Evolutionary conservation across 805 yeast genomes (phyloP), one percentile per base, ranked within the genome.

Genomic region (Metschnikowia borealis): DNA sequence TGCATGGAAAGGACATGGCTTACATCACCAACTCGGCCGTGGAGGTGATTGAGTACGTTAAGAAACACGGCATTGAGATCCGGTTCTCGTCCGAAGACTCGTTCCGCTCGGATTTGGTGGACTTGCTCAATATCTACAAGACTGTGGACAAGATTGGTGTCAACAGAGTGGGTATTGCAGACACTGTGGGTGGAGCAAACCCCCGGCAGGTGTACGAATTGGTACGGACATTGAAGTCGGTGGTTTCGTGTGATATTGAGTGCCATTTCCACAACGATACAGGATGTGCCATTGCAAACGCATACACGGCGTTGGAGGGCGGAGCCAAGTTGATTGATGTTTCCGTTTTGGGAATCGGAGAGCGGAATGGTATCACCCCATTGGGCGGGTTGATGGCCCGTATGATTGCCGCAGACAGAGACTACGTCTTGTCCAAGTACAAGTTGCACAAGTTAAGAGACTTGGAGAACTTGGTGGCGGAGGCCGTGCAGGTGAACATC

Each of bases 261-360:
- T 89, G 97, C 70, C 99, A 92, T 71, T 94, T 92, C 88, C 99
- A 92, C 77, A 89, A 92, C 70, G 99, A 92, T 71, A 92, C 99
- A 33, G 99, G 99, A 56, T 94, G 98, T 78, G 97, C 99, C 58
- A 89, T 92, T 74, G 97, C 97, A 54, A 92, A 92, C 69, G 97
- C 99, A 33, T 94, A 94, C 81, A 89, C 97, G 51, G 98, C 98
- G 13, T 79, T 92, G 63, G 99, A 92, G 74, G 99, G 90, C 49
- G 99, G 99, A 64, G 99, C 99, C 59, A 84, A 83, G 65, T 81
- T 91, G 62, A 88, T 92, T 58, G 99, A 92, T 72, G 96, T 89
- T 41, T 87, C 96, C 13, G 98, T 92, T 15, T 81, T 92, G 62
- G 99, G 99, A 63, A 94, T 92, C 60, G 99, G 99, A 73, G 99